Evolutionary conservation across 306 rosid species (phyloP).

Genomic region (Cercis canadensis): DNA sequence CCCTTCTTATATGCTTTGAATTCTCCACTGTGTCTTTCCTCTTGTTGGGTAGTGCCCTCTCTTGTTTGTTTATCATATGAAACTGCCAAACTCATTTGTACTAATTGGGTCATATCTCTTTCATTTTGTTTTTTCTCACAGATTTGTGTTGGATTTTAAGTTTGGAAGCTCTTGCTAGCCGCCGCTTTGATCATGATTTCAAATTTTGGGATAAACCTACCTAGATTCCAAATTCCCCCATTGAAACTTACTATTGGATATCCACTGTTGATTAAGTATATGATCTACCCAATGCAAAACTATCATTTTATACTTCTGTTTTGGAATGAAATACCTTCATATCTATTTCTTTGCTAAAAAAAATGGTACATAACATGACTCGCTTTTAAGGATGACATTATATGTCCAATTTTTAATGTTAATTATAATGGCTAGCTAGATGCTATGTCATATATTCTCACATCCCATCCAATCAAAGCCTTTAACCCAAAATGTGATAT

Average conservation of each 20-base stretch:
- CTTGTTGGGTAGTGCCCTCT: slow-evolving; percentile 27
- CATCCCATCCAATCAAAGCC: too few species aligned
- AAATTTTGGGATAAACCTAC: slow-evolving; percentile 15
- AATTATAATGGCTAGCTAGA: too few species aligned
- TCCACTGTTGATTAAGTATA: too few species aligned
- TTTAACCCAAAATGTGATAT: not conserved
- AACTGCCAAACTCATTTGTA: slow-evolving; percentile 24
- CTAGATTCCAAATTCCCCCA: slow-evolving; percentile 7
- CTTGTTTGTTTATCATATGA: slow-evolving; percentile 12
- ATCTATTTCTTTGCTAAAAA: too few species aligned
- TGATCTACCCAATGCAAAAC: too few species aligned
- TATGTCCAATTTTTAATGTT: too few species aligned
- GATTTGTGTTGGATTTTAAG: not conserved
- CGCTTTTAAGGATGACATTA: too few species aligned
- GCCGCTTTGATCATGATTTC: slow-evolving; percentile 20
- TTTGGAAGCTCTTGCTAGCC: slow-evolving; percentile 6
- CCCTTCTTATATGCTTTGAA: not conserved
- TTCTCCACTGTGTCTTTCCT: slow-evolving; percentile 39
- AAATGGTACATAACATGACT: too few species aligned
- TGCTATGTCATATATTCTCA: too few species aligned
- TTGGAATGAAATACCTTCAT: slow-evolving; percentile 32
- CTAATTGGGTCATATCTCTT: slow-evolving; percentile 12
- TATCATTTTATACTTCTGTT: not conserved
- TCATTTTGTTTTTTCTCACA: not conserved
- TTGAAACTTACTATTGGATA: too few species aligned